Percentiles rank a stretch among this genome's conserved stretches.
Evolutionary conservation across 2,329 filamentous ascomycete genomes (phyloP).

Genomic region (Colletotrichum endophyticum): DNA sequence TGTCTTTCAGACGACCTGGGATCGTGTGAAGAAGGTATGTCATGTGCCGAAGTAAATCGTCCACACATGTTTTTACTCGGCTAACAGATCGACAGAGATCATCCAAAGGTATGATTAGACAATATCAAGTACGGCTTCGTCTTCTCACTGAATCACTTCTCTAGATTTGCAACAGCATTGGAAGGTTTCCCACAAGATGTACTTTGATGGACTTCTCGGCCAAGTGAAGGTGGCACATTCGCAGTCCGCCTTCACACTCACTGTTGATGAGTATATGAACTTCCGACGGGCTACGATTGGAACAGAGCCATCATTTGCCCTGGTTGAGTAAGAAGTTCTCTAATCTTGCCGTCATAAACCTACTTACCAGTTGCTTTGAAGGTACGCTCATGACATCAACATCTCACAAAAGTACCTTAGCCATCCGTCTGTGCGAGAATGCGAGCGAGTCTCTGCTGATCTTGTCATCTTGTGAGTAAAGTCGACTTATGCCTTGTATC

Average conservation of each 20-base stretch:
- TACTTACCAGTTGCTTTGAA: not conserved
- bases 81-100: not conserved
- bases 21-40: not conserved
- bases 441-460: not conserved
- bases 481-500: not conserved
- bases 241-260: not conserved
- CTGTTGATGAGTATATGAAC: not conserved
- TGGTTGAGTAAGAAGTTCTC: not conserved
- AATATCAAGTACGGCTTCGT: too few species aligned
- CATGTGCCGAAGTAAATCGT: rapidly evolving
- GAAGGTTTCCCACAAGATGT: not conserved
- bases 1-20: not conserved
- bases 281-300: not conserved
- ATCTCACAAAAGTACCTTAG: not conserved
- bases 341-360: not conserved
- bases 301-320: not conserved
- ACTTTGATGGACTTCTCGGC: not conserved
- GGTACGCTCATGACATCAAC: not conserved
- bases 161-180: not conserved
- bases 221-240: not conserved
- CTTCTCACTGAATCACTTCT: too few species aligned
- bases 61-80: not conserved
- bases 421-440: not conserved
- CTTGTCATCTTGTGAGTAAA: not conserved
- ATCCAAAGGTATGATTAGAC: not conserved